Evolutionary conservation across 192 early-diverging fungal genomes (phyloP), one percentile per base, ranked within the genome.

Genomic region (Backusella sp.): DNA sequence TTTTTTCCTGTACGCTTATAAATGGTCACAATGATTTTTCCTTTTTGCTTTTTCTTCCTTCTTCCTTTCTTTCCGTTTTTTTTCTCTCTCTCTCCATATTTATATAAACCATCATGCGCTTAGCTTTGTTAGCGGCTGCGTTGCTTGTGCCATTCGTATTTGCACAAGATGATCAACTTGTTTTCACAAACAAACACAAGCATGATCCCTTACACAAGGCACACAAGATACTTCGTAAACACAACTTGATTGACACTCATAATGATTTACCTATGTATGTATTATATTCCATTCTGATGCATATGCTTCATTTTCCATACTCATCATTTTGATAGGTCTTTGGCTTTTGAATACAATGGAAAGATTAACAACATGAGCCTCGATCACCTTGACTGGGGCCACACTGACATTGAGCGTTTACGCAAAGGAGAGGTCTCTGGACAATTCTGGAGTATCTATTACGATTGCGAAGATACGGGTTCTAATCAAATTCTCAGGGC

Each of bases 381-480:
- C 34, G 67, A 46, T 9, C 35, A 75, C 19, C 21, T 81, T 28
- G 52, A 81, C n/a, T 44, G 59, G 35, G 75, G 75, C 12, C 80
- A 81, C 67, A 81, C 80, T 11, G 80, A 81, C 66, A 75, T 81
- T 35, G 36, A 68, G 1, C 66, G 76, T 28, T 37, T 81, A 14
- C 52, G 72, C 1, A 62, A 79, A 34, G 82, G 82, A 8, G 78
- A 76, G 28, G 42, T 83, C 23, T 68, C 72, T 11, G 82, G 82
- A 1, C 82, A 83, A 32, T 83, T 83, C 41, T 83, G 82, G 82
- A 79, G 77, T 74, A 66, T 83, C 17, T 83, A 69, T 49, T 77
- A 66, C 53, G 74, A 75, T 2, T 83, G 82, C 37, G 74, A 77
- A 30, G 70, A 59, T 6, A 46, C 35, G 1, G 21, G 74, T 15